Evolutionary conservation across 2,329 filamentous ascomycete genomes (phyloP).

Genomic region (Alternaria arbusti): DNA sequence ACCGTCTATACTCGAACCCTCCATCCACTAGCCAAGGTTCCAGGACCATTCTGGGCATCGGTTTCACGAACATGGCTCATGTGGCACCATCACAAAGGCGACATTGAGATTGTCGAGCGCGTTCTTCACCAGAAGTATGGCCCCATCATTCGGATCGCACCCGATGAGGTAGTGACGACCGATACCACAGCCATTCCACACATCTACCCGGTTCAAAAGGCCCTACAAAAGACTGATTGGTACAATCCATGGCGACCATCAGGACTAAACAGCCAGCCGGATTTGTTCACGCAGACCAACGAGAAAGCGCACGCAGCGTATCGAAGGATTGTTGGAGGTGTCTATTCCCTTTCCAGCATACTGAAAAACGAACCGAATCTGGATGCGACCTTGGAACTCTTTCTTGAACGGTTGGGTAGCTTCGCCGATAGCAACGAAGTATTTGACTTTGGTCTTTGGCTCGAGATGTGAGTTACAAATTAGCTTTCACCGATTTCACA

Average conservation of each 20-base stretch:
- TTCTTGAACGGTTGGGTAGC: constrained; percentile 19
- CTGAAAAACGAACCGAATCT: constrained; percentile 21
- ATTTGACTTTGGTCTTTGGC: constrained; percentile 27
- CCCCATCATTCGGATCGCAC: constrained; percentile 56
- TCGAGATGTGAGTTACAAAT: constrained; percentile 22
- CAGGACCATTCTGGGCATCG: constrained; percentile 31
- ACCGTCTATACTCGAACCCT: constrained; percentile 21
- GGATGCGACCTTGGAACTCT: constrained; percentile 13
- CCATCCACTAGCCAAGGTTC: constrained; percentile 28
- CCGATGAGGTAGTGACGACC: constrained; percentile 45
- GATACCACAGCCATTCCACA: constrained; percentile 21
- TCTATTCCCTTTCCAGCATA: constrained; percentile 23
- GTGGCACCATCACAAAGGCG: constrained; percentile 26
- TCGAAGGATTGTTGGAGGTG: constrained; percentile 14
- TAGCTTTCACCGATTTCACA: background rate
- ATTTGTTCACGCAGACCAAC: constrained; percentile 23
- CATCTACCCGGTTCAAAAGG: constrained; percentile 27
- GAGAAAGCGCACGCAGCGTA: constrained; percentile 22
- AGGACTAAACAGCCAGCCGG: constrained; percentile 15
- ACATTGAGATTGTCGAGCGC: constrained; percentile 22
- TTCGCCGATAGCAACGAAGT: constrained; percentile 14
- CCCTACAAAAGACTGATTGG: constrained; percentile 32
- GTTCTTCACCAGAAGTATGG: constrained; percentile 39
- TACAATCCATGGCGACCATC: constrained; percentile 29
- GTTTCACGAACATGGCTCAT: constrained; percentile 35